phyloP scores from a whole-genome alignment of 2,329 filamentous ascomycete species.

The Fusarium paranaense region DNA sequence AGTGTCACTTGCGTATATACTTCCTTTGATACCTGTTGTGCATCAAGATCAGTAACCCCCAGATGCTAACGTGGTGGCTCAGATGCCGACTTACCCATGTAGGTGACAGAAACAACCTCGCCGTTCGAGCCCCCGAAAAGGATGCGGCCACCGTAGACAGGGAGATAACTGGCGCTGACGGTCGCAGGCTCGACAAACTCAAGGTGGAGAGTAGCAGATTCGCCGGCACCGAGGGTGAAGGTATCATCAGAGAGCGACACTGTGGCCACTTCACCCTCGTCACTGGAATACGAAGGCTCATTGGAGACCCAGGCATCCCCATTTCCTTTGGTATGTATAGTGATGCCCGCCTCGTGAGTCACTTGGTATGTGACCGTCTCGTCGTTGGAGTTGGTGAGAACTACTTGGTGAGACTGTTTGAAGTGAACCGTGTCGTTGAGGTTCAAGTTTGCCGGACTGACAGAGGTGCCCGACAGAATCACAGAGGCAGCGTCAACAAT shows the following conservation, averaged over 20 bases:
- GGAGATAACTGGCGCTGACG: background rate
- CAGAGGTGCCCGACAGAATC: background rate
- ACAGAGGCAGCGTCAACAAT: constrained; percentile 56
- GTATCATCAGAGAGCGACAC: background rate
- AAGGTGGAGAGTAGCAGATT: background rate
- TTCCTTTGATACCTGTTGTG: constrained; percentile 13
- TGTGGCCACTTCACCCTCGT: background rate
- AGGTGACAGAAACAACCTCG: constrained; percentile 7
- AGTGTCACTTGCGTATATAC: constrained; percentile 2
- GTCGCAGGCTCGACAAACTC: background rate
- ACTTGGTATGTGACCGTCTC: constrained; percentile 9
- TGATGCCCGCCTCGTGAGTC: background rate
- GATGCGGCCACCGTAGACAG: constrained; percentile 10
- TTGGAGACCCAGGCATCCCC: constrained; percentile 1
- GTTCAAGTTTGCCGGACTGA: constrained; percentile 8
- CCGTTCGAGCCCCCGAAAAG: constrained; percentile 3
- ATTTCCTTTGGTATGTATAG: background rate
- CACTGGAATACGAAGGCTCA: background rate
- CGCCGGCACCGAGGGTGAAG: background rate
- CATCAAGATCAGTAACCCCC: background rate
- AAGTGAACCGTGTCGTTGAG: constrained; percentile 21
- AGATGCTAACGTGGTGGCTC: background rate
- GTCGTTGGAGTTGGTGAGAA: constrained; percentile 2
- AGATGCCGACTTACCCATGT: constrained; percentile 4
- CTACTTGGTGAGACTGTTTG: background rate